Evolutionary conservation across 78 protist genomes (phyloP), one percentile per base, ranked within the genome.

Genomic region (Dictyostelium intermedium): DNA sequence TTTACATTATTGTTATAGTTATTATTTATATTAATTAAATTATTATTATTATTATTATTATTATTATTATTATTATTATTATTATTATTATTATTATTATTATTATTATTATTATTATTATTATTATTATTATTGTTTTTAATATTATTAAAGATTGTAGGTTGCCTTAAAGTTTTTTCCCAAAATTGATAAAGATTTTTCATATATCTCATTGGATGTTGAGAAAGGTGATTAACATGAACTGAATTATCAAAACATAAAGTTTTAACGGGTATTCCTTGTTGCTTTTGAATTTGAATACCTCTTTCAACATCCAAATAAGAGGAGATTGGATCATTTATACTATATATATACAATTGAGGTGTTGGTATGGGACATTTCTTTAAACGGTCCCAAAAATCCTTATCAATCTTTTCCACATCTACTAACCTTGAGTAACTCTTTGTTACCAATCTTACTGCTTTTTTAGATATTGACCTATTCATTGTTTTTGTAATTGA

Each of bases 261-360:
- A 39, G 45, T 35, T 37, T 25, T 61, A 2, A 87, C 92, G 7
- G 25, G 43, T 11, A 87, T 87, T 11, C 43, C 30, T 63, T 78
- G 77, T 39, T 63, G 61, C 18, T 63, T 35, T 83, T 76, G 79
- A 14, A 87, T 78, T 8, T 34, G 32, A 13, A 78, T 78, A 3
- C 85, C 74, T 43, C 72, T 87, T 61, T 87, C 92, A 4, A 87
- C 92, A 27, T 87, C 92, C 0, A 61, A 7, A 61, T 78, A 87
- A 3, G 74, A 47, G 2, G 85, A 56, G 16, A 78, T 20, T 34
- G 43, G 34, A 39, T 87, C 92, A 78, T 87, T 73, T 1, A 78
- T 34, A n/a, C 80, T 60, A 63, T 87, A 87, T 14, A 78, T 60
- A 78, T 87, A 87, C 41, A 87, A 20, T 60, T 87, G 92, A 27